Conservation (phyloP, 2,329 filamentous ascomycete species). For the Capronia americana region DNA sequence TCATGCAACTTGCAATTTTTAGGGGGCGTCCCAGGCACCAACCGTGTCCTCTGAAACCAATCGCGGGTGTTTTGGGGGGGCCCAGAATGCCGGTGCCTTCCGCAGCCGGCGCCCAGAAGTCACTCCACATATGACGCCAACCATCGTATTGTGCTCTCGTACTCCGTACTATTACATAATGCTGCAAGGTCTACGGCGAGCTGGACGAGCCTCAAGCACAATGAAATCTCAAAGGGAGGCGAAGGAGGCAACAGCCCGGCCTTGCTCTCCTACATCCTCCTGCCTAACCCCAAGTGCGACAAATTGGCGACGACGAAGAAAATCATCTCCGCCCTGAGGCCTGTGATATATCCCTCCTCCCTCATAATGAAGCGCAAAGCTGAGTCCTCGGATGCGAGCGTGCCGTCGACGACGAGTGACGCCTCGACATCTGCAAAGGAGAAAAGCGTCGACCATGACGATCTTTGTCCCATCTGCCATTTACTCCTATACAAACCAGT, state of each 20-base stretch:
- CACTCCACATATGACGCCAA: conserved; percentile 11
- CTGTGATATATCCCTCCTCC: background rate
- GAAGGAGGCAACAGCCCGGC: background rate
- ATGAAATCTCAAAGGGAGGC: background rate
- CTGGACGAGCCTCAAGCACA: background rate
- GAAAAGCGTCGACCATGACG: conserved; percentile 34
- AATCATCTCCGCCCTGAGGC: background rate
- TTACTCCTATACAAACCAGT: conserved; percentile 37
- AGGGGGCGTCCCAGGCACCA: conserved; percentile 4
- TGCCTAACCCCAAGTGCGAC: conserved; percentile 5
- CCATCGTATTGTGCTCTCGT: background rate
- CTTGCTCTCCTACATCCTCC: background rate
- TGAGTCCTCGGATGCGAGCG: background rate
- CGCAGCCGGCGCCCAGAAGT: conserved; percentile 13
- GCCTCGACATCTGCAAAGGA: background rate
- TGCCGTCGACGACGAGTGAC: background rate
- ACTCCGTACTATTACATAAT: background rate
- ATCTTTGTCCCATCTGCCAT: conserved; percentile 37
- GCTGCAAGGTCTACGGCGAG: background rate
- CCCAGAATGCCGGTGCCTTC: conserved; percentile 18
- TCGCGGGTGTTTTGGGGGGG: conserved; percentile 1
- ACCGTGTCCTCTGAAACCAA: conserved; percentile 22
- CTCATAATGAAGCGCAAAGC: conserved; percentile 6
- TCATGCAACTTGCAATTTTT: conserved; percentile 24
- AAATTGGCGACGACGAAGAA: background rate